phyloP scores from a whole-genome alignment of 768 basidiomycete genomes.

The Coprinellus aureogranulatus region DNA sequence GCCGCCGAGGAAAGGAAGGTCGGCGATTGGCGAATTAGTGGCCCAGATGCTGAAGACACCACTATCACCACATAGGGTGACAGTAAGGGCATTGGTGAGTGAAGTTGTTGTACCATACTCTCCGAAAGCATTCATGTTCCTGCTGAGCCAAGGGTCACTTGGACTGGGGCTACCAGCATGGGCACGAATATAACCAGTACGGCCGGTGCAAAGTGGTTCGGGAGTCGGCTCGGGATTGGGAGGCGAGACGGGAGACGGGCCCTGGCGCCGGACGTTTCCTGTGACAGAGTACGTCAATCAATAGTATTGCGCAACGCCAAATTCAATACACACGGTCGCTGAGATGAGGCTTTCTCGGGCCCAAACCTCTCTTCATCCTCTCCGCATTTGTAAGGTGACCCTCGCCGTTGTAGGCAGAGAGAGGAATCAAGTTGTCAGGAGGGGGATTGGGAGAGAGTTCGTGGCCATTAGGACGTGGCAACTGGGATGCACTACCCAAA shows the following conservation, averaged over 20 bases:
- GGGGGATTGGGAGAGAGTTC: background rate
- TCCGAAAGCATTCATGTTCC: background rate
- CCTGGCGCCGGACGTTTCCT: background rate
- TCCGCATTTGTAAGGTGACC: background rate
- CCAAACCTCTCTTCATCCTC: background rate
- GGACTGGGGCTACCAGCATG: no score
- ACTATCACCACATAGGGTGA: background rate
- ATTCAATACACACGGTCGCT: background rate
- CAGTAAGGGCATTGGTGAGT: background rate
- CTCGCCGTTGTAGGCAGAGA: background rate
- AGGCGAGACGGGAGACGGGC: background rate
- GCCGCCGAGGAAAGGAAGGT: background rate
- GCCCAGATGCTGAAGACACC: background rate
- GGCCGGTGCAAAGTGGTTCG: background rate
- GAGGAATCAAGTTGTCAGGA: background rate
- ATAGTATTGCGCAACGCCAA: background rate
- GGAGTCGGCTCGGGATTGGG: background rate
- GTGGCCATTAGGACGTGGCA: background rate
- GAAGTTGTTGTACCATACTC: background rate
- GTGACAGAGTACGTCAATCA: background rate
- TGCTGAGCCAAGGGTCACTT: background rate
- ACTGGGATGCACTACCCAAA: background rate
- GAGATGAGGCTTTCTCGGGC: background rate
- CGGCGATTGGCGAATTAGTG: background rate
- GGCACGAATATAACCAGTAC: background rate